Base-by-base conservation (phyloP, 805 yeast genomes). In the Metschnikowia chrysomelidarum region DNA sequence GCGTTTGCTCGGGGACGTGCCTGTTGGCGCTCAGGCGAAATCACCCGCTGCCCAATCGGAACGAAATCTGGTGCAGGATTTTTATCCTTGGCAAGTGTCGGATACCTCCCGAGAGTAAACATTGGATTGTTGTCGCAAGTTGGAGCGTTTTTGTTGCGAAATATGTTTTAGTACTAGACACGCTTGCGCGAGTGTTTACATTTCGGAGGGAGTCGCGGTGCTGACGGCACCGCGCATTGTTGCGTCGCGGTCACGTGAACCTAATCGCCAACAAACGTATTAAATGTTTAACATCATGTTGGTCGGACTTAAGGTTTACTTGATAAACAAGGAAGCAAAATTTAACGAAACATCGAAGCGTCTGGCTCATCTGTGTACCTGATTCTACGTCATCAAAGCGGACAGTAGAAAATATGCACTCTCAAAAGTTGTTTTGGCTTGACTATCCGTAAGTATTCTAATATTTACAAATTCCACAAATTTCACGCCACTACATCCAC, bases 21-120 rank as follows among this genome's bases (percentile, higher is more conserved):
- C 9, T 19, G 39, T 21, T 10, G 22, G 9, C 27, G 30, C 15
- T 36, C 35, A 26, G 30, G 36, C 20, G 34, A 23, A 7, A 20
- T 32, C 16, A 30, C 37, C 12, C 54, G 46, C 32, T 42, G 46
- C 5, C 60, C 60, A 4, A 55, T 53, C 9, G 60, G 60, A 4
- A 58, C 49, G 35, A 55, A 55, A 41, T 55, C 59, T 16, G 46
- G 50, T 14, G 34, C 35, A 20, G 44, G 35, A 13, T 40, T 40
- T 14, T 30, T 34, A 37, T 40, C 52, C 16, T 52, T 47, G 2
- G 56, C 43, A 11, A 47, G 36, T 7, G 25, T 47, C 23, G 53
- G 46, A 10, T 40, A 31, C 24, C 47, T 29, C 16, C 46, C 46
- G 22, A 51, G 46, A 27, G 50, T 42, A 30, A 38, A 47, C 53